Base-by-base conservation (phyloP, 805 yeast genomes). In the Ogataea trehalophila region DNA sequence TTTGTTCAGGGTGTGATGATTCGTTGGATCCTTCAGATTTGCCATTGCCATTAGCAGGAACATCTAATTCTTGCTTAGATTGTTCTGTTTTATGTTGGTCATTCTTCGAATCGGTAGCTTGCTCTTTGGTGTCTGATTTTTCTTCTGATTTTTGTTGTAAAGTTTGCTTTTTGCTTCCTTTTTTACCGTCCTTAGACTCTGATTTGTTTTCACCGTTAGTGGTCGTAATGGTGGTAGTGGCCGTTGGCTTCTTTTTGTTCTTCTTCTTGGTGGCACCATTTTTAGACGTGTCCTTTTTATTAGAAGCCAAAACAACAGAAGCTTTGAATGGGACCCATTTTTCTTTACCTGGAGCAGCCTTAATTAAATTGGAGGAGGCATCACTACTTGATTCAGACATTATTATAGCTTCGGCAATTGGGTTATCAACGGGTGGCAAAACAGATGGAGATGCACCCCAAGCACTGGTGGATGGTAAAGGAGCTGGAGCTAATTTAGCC, bases 291-390 rank as follows among this genome's bases (percentile, higher is more conserved):
- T 22, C 26, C 4, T 45, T 34, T 42, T 55, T 57, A 40, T 51
- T 52, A 2, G 65, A 47, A 18, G 75, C 69, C 37, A 76, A 69
- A 26, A 74, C 75, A 42, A 77, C 77, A 17, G 67, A 60, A 38
- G 78, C 86, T 55, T 79, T 75, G 62, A 77, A 79, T n/a, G 88
- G 88, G 37, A 82, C 76, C 87, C 88, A 83, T 62, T 84, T 85
- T 57, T 79, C 85, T 58, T 77, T 80, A 47, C 81, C 81, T 15
- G 66, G 41, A 49, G 61, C 54, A 44, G 59, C 58, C 48, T 62
- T 53, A 48, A 49, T 45, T n/a, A 54, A 43, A 33, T 51, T 47
- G 41, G 42, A 46, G 36, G 56, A 39, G n/a, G 51, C 26, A 23
- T 55, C 58, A 26, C 47, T 44, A 37, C 42, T 54, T 49, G 58